phyloP scores from a whole-genome alignment of 2,329 filamentous ascomycete species.

The Lasiodiplodia citricola region DNA sequence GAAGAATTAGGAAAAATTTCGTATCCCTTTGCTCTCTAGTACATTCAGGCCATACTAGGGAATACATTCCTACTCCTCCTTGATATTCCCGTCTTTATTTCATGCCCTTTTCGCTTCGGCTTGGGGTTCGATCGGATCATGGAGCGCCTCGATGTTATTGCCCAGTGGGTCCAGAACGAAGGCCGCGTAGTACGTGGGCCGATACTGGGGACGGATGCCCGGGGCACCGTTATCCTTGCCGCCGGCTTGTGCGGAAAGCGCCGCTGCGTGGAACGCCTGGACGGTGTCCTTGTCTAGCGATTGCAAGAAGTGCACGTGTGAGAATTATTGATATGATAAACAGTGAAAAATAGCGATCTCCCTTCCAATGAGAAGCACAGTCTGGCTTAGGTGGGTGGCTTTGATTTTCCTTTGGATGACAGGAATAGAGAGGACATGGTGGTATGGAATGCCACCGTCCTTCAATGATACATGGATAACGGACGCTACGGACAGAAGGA shows the following conservation, averaged over 20 bases:
- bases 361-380: not conserved
- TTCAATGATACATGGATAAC: not conserved
- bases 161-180: slow-evolving; percentile 36
- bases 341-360: not conserved
- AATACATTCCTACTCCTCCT: not conserved
- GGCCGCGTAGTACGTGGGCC: slow-evolving; percentile 37
- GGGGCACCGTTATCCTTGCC: slow-evolving; percentile 36
- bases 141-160: slow-evolving; percentile 3
- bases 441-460: not conserved
- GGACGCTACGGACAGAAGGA: not conserved
- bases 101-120: not conserved
- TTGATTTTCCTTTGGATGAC: not conserved
- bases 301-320: not conserved
- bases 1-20: not conserved
- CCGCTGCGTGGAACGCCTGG: slow-evolving; percentile 16
- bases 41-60: not conserved
- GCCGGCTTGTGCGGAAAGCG: slow-evolving; percentile 29
- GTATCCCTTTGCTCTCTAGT: not conserved
- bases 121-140: not conserved
- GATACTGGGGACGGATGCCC: slow-evolving; percentile 34
- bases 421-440: not conserved
- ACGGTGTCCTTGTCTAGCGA: slow-evolving; percentile 14
- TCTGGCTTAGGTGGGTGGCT: not conserved
- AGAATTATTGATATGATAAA: not conserved
- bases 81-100: not conserved